phyloP scores from a whole-genome alignment of 176 grass and related monocot genomes.

The Rhynchospora breviuscula region DNA sequence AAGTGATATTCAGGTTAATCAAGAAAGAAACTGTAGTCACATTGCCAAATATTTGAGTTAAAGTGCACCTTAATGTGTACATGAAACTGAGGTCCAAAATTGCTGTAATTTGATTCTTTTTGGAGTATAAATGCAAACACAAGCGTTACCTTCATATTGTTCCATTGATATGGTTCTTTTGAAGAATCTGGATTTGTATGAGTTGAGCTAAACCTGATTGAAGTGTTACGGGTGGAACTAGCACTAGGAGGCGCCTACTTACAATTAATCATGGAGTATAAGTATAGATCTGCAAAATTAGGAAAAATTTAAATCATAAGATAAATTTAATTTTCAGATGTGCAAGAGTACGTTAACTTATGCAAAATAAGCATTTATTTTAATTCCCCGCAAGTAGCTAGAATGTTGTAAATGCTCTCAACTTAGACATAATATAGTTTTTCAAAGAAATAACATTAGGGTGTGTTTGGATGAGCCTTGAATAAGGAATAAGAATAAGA shows the following conservation, averaged over 20 bases:
- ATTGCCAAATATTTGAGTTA: not conserved
- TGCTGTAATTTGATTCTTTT: not conserved
- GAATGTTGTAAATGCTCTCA: not conserved
- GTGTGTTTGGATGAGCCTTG: too few relatives aligned
- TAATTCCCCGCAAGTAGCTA: not conserved
- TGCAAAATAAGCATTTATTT: not conserved
- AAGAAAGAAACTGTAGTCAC: not conserved
- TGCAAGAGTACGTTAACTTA: not conserved
- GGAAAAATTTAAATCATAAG: not conserved
- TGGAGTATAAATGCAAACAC: not conserved
- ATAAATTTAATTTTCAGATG: not conserved
- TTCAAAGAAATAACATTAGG: not conserved
- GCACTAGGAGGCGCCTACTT: not conserved
- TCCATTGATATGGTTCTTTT: not conserved
- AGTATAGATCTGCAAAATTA: not conserved
- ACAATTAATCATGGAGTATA: not conserved
- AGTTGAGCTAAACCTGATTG: not conserved
- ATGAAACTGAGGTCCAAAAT: not conserved
- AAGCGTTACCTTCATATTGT: not conserved
- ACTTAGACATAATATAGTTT: not conserved
- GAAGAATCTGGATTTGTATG: not conserved
- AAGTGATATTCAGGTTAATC: not conserved
- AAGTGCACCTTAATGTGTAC: not conserved
- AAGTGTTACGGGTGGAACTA: slow-evolving; percentile 14
- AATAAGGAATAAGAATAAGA: too few relatives aligned